Percentiles rank a stretch among this genome's conserved stretches.
These are phyloP conservation scores for Pichia sp. DNA, from an alignment of 1,139 yeast species.

Conservation along the genomic window DNA sequence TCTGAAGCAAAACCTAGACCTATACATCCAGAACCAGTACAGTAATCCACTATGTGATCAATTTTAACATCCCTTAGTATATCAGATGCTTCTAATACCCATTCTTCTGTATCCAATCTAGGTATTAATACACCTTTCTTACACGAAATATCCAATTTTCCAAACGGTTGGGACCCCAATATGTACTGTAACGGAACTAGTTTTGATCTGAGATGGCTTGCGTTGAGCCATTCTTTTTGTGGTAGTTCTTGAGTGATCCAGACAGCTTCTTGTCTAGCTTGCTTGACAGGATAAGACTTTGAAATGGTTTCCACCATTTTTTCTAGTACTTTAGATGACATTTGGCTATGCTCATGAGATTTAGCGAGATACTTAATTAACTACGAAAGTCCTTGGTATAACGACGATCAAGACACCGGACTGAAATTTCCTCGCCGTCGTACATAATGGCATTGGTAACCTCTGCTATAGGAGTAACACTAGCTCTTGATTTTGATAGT, in stretches of 20 bases:
- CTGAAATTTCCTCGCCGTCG: too few relatives aligned
- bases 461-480: too few relatives aligned
- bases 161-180: slow-evolving; percentile 85
- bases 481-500: too few relatives aligned
- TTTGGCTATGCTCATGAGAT: too few relatives aligned
- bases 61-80: slow-evolving; percentile 23
- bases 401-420: too few relatives aligned
- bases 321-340: background rate
- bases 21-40: slow-evolving; percentile 91
- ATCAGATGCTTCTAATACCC: slow-evolving; percentile 51
- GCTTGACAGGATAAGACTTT: slow-evolving; percentile 21
- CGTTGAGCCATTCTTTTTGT: slow-evolving; percentile 28
- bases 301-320: slow-evolving; percentile 6
- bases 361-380: too few relatives aligned
- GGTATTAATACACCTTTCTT: slow-evolving; percentile 73
- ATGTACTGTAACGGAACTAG: slow-evolving; percentile 77
- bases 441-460: too few relatives aligned
- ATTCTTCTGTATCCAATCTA: slow-evolving; percentile 93
- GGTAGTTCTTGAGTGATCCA: slow-evolving; percentile 47
- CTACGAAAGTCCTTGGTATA: too few relatives aligned
- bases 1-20: slow-evolving; percentile 44
- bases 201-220: slow-evolving; percentile 38
- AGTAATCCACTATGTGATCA: slow-evolving; percentile 55
- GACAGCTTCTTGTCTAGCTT: slow-evolving; percentile 41
- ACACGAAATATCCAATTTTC: slow-evolving; percentile 57